A percentile compares a stretch with the other conserved stretches of the same genome.
Conservation (phyloP, 106 monocot genomes). For the Dendrobium chrysotoxum region DNA sequence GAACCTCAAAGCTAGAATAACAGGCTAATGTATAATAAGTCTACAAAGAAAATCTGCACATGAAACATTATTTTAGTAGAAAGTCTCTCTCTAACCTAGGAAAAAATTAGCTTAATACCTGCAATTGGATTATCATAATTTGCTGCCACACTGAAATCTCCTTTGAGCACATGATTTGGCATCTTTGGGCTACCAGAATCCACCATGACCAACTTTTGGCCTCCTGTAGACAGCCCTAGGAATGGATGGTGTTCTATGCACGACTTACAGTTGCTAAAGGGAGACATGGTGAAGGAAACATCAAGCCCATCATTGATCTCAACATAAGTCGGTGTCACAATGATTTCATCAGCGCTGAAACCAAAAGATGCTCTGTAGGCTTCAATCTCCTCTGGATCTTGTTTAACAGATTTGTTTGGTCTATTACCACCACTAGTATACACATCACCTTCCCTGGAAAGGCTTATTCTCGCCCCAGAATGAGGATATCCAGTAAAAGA, state of each 20-base stretch:
- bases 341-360: conserved; percentile 90
- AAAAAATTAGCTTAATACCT: conserved; percentile 10
- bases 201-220: conserved; percentile 6
- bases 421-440: conserved; percentile 28
- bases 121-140: conserved; percentile 5
- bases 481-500: conserved; percentile 18
- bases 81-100: too few species aligned
- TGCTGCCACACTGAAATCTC: not conserved
- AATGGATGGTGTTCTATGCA: conserved; percentile 19
- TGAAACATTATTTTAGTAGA: too few species aligned
- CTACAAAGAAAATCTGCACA: too few species aligned
- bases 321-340: conserved; percentile 55
- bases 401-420: conserved; percentile 49
- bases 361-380: conserved; percentile 98
- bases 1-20: too few species aligned
- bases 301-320: conserved; percentile 61
- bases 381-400: conserved; percentile 84
- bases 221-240: conserved; percentile 19
- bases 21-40: too few species aligned
- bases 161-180: conserved; percentile 8
- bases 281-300: conserved; percentile 79
- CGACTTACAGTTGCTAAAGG: conserved; percentile 28
- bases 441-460: conserved; percentile 33
- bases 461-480: conserved; percentile 32
- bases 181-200: conserved; percentile 5